Evolutionary conservation across 768 basidiomycete species (phyloP).

Genomic region (Krasilnikovozyma curviuscula): DNA sequence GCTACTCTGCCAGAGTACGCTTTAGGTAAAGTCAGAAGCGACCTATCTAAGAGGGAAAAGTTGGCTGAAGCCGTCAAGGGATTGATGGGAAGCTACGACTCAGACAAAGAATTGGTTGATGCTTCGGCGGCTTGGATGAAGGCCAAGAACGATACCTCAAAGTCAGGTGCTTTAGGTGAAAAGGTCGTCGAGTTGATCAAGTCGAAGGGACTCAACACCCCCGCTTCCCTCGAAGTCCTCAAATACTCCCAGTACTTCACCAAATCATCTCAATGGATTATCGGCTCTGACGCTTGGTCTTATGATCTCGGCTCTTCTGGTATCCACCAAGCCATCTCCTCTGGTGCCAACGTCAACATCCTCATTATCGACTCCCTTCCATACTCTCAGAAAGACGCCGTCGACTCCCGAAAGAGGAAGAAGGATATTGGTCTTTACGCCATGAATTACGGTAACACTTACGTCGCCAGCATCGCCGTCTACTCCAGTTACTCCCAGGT

Average conservation of each 20-base stretch:
- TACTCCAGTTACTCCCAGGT: conserved; percentile 92
- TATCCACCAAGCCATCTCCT: conserved; percentile 81
- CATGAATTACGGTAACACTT: conserved; percentile 94
- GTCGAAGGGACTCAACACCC: conserved; percentile 27
- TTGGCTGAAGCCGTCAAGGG: conserved; percentile 47
- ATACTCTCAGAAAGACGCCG: conserved; percentile 55
- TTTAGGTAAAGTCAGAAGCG: conserved; percentile 69
- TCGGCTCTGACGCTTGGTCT: conserved; percentile 95
- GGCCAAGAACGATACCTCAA: conserved; percentile 46
- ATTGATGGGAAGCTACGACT: conserved; percentile 38
- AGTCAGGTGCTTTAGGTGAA: conserved; percentile 41
- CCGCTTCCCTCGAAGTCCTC: too few species aligned
- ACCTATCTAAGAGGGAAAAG: conserved; percentile 52
- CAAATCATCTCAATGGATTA: conserved; percentile 57
- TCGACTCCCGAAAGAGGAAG: conserved; percentile 54
- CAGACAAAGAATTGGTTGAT: conserved; percentile 22
- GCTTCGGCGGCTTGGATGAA: conserved; percentile 59
- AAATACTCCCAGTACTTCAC: conserved; percentile 14
- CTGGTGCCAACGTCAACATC: conserved; percentile 78
- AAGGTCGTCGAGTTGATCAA: conserved; percentile 33
- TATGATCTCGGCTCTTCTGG: conserved; percentile 92
- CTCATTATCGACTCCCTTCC: conserved; percentile 85
- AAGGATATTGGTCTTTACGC: conserved; percentile 95
- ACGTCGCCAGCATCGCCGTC: conserved; percentile 83
- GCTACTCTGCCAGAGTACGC: conserved; percentile 92